These are phyloP conservation scores for Microstegium vimineum DNA, from an alignment of 176 grass and related monocot genomes.

Conservation along the genomic window DNA sequence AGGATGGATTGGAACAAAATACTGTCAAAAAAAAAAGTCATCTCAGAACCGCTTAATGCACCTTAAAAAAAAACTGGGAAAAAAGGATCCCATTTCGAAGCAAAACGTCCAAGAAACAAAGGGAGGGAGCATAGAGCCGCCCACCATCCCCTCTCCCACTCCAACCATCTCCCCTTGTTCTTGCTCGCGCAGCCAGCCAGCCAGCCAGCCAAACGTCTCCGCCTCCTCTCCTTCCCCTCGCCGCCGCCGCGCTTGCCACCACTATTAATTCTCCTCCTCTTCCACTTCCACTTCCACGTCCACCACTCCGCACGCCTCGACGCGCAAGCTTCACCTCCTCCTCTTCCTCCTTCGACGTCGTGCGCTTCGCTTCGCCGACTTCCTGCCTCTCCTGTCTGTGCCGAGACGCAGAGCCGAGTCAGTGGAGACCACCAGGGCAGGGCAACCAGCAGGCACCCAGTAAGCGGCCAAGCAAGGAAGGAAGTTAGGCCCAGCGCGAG, in stretches of 20 bases:
- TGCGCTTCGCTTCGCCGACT: background rate
- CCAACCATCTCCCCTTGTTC: slow-evolving; percentile 40
- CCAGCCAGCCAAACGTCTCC: background rate
- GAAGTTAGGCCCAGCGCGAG: background rate
- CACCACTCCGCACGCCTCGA: background rate
- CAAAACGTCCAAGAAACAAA: slow-evolving; percentile 11
- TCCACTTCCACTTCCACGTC: background rate
- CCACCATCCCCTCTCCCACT: slow-evolving; percentile 24
- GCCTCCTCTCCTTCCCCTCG: background rate
- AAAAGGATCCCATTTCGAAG: background rate
- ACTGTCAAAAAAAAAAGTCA: background rate
- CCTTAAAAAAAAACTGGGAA: no score
- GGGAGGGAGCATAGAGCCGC: slow-evolving; percentile 10
- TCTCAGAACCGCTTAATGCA: background rate
- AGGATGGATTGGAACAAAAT: background rate
- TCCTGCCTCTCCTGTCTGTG: background rate
- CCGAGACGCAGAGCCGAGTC: background rate
- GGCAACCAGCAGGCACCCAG: no score
- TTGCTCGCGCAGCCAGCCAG: slow-evolving; percentile 2
- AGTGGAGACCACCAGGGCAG: no score
- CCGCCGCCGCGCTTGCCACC: background rate
- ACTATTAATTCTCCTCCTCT: slow-evolving; percentile 25
- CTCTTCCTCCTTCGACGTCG: background rate
- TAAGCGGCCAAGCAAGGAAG: background rate
- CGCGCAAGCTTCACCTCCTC: background rate